phyloP scores from a whole-genome alignment of 1,284 basidiomycete species.

The Ustilago xerochloae region DNA sequence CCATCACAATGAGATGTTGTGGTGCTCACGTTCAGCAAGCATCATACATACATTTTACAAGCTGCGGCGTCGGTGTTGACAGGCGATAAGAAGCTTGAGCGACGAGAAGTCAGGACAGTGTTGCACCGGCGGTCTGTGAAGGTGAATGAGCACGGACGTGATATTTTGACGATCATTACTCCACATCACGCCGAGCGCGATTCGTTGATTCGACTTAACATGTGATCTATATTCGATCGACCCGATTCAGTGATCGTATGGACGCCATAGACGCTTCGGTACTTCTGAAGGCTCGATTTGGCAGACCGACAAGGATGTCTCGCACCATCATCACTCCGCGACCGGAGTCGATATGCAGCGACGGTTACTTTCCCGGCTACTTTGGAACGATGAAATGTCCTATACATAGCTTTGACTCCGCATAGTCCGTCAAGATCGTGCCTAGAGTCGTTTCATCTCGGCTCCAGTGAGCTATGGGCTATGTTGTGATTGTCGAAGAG shows the following conservation, averaged over 20 bases:
- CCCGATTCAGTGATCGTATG: too few species aligned
- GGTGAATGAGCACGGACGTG: slow-evolving; percentile 15
- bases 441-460: too few species aligned
- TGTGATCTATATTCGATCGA: too few species aligned
- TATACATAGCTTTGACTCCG: background rate
- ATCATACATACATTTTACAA: background rate
- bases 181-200: background rate
- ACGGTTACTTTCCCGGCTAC: background rate
- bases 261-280: too few species aligned
- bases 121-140: background rate
- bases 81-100: background rate
- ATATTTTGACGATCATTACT: background rate
- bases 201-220: too few species aligned
- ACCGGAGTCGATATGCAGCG: background rate
- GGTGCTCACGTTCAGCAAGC: background rate
- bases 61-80: background rate
- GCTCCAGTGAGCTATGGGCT: too few species aligned
- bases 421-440: background rate
- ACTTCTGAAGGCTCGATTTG: too few species aligned
- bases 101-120: background rate
- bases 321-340: background rate
- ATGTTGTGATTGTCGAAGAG: too few species aligned
- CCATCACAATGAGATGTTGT: too few species aligned
- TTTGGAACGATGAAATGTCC: background rate
- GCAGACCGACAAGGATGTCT: too few species aligned